Conservation (phyloP, 192 early-diverging fungal species). For the Rhizoclosmatium globosum region DNA sequence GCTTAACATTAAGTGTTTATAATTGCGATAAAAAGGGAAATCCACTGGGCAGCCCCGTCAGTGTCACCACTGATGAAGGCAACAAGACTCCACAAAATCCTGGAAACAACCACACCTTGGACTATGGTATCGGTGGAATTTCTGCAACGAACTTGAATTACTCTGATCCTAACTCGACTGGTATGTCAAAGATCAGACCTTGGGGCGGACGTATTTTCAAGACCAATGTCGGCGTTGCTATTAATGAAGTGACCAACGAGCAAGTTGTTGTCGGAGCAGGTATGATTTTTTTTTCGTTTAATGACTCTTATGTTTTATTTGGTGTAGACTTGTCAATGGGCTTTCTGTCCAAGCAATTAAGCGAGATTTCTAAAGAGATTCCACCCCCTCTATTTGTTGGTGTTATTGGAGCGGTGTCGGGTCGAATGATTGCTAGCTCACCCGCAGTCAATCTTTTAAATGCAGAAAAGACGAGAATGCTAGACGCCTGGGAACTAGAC, state of each 20-base stretch:
- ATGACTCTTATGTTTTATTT: no score
- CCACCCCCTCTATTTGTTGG: background rate
- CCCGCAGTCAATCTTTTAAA: no score
- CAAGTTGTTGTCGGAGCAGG: background rate
- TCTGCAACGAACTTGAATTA: background rate
- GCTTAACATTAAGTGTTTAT: background rate
- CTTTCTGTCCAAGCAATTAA: background rate
- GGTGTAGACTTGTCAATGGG: background rate
- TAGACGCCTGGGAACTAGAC: no score
- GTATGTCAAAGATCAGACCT: background rate
- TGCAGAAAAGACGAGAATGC: no score
- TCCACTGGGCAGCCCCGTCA: background rate
- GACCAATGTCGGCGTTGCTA: background rate
- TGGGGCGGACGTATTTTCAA: background rate
- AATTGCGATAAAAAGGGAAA: background rate
- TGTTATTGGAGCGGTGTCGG: no score
- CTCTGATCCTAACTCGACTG: background rate
- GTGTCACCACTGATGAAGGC: background rate
- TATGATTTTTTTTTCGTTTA: no score
- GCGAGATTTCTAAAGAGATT: background rate
- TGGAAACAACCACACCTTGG: background rate
- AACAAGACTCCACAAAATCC: background rate
- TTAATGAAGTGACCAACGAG: background rate
- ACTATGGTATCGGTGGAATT: background rate
- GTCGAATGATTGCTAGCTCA: no score